Percentiles rank a stretch among this genome's conserved stretches.
Evolutionary conservation across 768 basidiomycete genomes (phyloP).

Genomic region (Collybiopsis confluens): DNA sequence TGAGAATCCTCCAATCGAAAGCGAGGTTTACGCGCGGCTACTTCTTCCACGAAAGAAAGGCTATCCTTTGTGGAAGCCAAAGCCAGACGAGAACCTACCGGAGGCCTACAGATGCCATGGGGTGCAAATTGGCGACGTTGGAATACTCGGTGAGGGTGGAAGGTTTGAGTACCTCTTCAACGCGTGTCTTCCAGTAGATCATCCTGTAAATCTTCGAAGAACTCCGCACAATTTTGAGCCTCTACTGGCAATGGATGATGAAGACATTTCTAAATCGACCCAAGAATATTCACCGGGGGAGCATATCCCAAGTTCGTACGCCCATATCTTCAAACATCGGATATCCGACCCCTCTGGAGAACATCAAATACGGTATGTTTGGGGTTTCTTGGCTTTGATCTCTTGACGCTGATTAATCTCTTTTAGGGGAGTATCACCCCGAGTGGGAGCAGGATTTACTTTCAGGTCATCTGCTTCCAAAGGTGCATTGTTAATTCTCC

Average conservation of each 20-base stretch:
- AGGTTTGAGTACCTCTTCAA: conserved; percentile 35
- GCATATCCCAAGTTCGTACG: background rate
- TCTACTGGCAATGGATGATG: background rate
- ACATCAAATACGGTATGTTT: background rate
- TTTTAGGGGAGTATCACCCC: background rate
- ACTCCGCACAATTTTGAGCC: conserved; percentile 25
- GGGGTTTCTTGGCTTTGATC: background rate
- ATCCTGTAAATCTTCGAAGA: conserved; percentile 24
- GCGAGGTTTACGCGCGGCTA: conserved; percentile 17
- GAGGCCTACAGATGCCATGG: conserved; percentile 21
- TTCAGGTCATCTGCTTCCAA: conserved; percentile 18
- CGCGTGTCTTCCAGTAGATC: conserved; percentile 24
- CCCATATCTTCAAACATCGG: background rate
- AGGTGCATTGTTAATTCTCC: conserved; percentile 29
- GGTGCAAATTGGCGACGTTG: conserved; percentile 34
- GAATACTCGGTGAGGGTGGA: conserved; percentile 29
- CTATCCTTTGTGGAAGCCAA: conserved; percentile 32
- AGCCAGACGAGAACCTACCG: conserved; percentile 21
- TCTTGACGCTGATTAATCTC: background rate
- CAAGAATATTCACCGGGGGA: background rate
- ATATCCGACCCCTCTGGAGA: background rate
- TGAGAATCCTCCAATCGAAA: background rate
- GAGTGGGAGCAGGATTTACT: conserved; percentile 7
- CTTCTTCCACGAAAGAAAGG: conserved; percentile 23
- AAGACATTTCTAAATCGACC: background rate